These are phyloP conservation scores for Earliella scabrosa DNA, from an alignment of 1,284 basidiomycete genomes.

Conservation along the genomic window DNA sequence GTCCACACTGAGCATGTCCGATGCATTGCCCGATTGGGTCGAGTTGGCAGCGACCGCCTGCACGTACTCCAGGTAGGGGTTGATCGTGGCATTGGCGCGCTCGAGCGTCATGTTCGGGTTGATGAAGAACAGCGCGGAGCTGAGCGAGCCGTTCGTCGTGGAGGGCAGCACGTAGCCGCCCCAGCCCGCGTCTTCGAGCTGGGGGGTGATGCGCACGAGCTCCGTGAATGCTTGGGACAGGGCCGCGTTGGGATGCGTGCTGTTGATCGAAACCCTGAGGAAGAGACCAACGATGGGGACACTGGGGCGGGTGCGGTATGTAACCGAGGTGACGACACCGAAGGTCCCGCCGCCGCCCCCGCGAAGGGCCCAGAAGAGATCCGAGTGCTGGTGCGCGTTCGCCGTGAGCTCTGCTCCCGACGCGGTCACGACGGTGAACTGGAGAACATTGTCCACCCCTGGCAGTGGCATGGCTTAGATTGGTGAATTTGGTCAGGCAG, in stretches of 20 bases:
- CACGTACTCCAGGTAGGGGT: conserved; percentile 34
- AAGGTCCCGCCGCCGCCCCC: conserved; percentile 54
- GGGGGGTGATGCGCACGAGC: conserved; percentile 27
- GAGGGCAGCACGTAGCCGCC: conserved; percentile 26
- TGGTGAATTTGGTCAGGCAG: too few relatives aligned
- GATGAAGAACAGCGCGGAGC: conserved; percentile 21
- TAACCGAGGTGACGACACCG: conserved; percentile 46
- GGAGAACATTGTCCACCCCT: conserved; percentile 50
- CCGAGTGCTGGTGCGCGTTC: conserved; percentile 40
- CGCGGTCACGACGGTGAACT: conserved; percentile 44
- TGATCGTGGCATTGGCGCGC: conserved; percentile 37
- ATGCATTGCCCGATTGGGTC: conserved; percentile 6
- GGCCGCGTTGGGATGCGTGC: conserved; percentile 12
- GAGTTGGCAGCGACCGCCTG: conserved; percentile 27
- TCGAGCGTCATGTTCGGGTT: conserved; percentile 35
- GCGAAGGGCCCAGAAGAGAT: conserved; percentile 57
- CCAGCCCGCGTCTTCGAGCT: conserved; percentile 30
- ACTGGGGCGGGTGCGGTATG: conserved; percentile 41
- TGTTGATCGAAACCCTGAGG: conserved; percentile 26
- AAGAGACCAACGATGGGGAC: conserved; percentile 32
- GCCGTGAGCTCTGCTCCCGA: conserved; percentile 39
- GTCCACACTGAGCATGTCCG: conserved; percentile 16
- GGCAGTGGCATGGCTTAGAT: too few relatives aligned
- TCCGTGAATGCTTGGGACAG: conserved; percentile 21
- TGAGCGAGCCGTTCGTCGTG: too few relatives aligned